Base-by-base conservation (phyloP, 257 asterid genomes). In the Fraxinus anomala region DNA sequence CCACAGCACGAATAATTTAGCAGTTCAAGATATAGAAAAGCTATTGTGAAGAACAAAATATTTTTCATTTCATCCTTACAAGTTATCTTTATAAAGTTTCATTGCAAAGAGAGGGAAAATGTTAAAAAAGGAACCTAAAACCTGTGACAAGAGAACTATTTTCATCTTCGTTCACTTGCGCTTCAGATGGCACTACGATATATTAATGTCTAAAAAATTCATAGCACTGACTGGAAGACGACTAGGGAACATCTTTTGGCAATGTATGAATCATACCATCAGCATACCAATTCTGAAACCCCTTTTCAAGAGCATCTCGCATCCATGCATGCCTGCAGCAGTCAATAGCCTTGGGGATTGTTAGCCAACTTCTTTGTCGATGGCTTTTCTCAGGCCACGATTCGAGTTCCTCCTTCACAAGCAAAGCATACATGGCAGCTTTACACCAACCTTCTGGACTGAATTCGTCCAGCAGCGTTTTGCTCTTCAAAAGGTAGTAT, bases 381-480 rank as follows among this genome's bases (percentile, higher is more conserved):
- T 77, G 85, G 81, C 90, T 84, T 74, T 88, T 88, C 31, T 94
- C 97, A 0, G 98, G 98, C 98, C 98, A 94, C 8, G 86, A 92
- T 6, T 91, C 94, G 5, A 94, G 92, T 71, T 94, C 98, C 76
- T 92, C 94, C 82, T 79, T 91, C 81, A 94, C 98, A 6, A 86
- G 90, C 86, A 94, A 83, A 74, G 97, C 93, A 49, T 87, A 94
- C 97, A 94, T 89, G 59, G 96, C 86, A 8, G 98, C 98, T 87
- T 81, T 89, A 80, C 98, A 92, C 75, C 89, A 75, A 70, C 98
- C 98, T 86, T 91, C 97, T 56, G 97, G 97, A 72, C 98, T 92
- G 47, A n/a, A 91, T 74, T 89, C 97, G 13, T 94, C 97, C 74
- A 86, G 94, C 61, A 91, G 93, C 0, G 97, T 92, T 85, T 94